Evolutionary conservation across 345 rosid genomes (phyloP), one percentile per base, ranked within the genome.

Genomic region (Dipteronia sinensis): DNA sequence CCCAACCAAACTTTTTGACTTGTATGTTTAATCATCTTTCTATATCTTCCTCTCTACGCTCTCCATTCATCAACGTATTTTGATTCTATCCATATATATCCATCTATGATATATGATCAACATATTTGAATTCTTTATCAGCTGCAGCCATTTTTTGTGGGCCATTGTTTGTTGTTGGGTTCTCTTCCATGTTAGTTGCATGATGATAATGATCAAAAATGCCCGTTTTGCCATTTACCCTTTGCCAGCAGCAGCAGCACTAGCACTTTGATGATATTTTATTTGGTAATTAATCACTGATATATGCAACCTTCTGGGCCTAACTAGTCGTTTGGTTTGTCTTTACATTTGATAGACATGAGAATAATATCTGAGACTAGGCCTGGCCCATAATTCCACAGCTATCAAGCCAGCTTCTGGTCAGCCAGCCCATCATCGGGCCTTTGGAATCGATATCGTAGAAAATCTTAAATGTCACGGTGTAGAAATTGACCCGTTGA

Each of bases 1-100:
- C 38, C 38, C 38, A 5, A 11, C 68, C 40, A 2, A 58, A 40
- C 46, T 9, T 63, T 76, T 83, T 73, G 75, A 69, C 81, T 66
- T 10, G 20, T 17, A 55, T 69, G 76, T 31, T 58, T 29, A 63
- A 65, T 65, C 74, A 23, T 19, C 73, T 34, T 4, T 34, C 6
- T 34, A 38, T 19, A 70, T 29, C 47, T 75, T 74, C 29, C 75
- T 22, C 72, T 64, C 71, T 68, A 55, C 64, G 38, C 65, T 10
- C 63, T 31, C 3, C 16, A 3, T 49, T 4, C 38, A 34, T 34
- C 20, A 66, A 66, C 25, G 1, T 17, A 17, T 69, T 25, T 17
- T 69, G 74, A 56, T 25, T 42, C 47, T 34, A 42, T 42, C 46
- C 10, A 7, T 40, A 5, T 40, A 5, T 40, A 29, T 17, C 27